Percentiles rank a stretch among this genome's conserved stretches.
phyloP scores from a whole-genome alignment of 1,284 basidiomycete genomes.

The Takashimella koratensis region DNA sequence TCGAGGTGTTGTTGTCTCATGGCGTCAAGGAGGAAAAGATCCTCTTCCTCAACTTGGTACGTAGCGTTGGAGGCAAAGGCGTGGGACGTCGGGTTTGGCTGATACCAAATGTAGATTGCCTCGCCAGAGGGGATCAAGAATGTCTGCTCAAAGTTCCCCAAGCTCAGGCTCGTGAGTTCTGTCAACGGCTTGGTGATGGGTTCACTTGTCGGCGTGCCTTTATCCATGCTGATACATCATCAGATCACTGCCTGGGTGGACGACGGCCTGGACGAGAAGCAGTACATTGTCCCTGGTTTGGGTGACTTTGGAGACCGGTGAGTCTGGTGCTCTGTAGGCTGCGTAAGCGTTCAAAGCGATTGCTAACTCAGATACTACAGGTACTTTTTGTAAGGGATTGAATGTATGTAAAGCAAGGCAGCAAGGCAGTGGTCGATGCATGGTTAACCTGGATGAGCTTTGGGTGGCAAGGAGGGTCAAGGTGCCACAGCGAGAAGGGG shows the following conservation, averaged over 20 bases:
- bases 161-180: slow-evolving; percentile 69
- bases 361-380: slow-evolving; percentile 10
- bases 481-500: too few relatives aligned
- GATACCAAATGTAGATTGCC: slow-evolving; percentile 61
- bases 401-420: too few relatives aligned
- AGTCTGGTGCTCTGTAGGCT: too few relatives aligned
- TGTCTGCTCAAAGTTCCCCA: slow-evolving; percentile 76
- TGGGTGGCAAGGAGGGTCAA: too few relatives aligned
- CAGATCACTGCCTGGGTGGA: slow-evolving; percentile 98
- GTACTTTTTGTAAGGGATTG: slow-evolving; percentile 32
- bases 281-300: slow-evolving; percentile 70
- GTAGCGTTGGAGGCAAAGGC: slow-evolving; percentile 15
- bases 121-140: slow-evolving; percentile 85
- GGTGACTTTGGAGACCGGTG: slow-evolving; percentile 85
- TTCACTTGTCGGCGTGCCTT: too few relatives aligned
- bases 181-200: background rate
- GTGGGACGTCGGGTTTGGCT: slow-evolving; percentile 1
- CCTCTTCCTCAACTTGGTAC: slow-evolving; percentile 91
- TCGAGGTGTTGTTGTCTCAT: slow-evolving; percentile 86
- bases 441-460: too few relatives aligned
- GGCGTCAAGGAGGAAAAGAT: slow-evolving; percentile 78
- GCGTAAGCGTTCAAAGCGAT: background rate
- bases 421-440: too few relatives aligned
- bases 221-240: too few relatives aligned
- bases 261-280: slow-evolving; percentile 75